Base-by-base conservation (phyloP, 148 eudicot species). In the Fallopia convolvulus region DNA sequence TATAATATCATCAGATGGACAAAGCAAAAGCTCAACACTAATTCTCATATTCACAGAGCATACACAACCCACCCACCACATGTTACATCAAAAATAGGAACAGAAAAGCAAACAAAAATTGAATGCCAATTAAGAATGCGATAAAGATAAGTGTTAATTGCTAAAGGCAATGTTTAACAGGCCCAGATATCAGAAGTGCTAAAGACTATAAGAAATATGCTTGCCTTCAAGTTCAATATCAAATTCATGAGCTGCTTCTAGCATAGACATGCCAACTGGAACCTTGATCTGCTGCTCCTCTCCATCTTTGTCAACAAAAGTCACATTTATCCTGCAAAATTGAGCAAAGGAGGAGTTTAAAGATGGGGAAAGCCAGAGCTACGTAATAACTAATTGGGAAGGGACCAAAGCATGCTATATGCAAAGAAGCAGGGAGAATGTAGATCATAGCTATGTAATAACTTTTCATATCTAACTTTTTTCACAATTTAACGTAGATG, bases 191-290 rank as follows among this genome's bases (percentile, higher is more conserved):
- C 68, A 60, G 68, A 21, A 9, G 61, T 55, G 61, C 5, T n/a
- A 48, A 23, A 65, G 52, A 7, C 9, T 4, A 1, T 26, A 42
- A 23, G 18, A 49, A 26, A 60, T 61, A 76, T 18, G 76, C 74
- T 77, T 80, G 85, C 99, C 99, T 87, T 94, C 99, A 73, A 94
- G 99, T 49, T 94, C 97, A 75, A 94, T 85, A 73, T 91, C 97
- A 85, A 90, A 89, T 77, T 89, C 87, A 83, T 92, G 99, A 80
- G 99, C 99, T 85, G 97, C 99, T 86, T 94, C 99, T 70, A 94
- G 83, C 88, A 94, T 92, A 78, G 87, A 92, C 87, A 88, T 89
- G 58, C 99, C 99, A 79, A 92, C 75, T 47, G 96, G 99, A 79
- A 94, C 99, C 79, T 92, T 89, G 66, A 92, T 76, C 18, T 81